Evolutionary conservation across 2,329 filamentous ascomycete genomes (phyloP).

Genomic region (Pseudodiploospora longispora): DNA sequence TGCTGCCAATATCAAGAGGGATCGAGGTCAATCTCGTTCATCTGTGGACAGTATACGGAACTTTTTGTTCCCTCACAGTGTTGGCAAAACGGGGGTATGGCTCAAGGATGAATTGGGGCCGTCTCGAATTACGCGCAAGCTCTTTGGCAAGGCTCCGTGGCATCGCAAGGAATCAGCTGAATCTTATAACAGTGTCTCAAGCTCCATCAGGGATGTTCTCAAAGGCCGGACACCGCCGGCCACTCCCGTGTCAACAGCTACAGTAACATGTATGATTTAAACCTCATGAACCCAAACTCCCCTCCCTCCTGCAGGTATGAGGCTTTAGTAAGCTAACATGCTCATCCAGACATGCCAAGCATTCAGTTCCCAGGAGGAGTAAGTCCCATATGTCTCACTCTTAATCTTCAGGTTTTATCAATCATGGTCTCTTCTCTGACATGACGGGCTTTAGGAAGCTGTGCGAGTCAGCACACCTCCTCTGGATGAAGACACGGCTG

Average conservation of each 20-base stretch:
- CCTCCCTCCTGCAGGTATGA: not conserved
- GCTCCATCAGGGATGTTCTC: constrained; percentile 33
- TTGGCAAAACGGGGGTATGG: constrained; percentile 17
- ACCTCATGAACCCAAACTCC: too few relatives aligned
- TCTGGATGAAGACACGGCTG: constrained; percentile 29
- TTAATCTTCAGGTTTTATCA: not conserved
- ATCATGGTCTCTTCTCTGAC: not conserved
- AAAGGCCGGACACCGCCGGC: constrained; percentile 26
- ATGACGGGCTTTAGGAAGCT: constrained; percentile 33
- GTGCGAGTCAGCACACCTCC: constrained; percentile 40
- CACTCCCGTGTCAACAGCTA: constrained; percentile 17
- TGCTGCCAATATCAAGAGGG: not conserved
- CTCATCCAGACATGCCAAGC: not conserved
- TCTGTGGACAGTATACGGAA: constrained; percentile 10
- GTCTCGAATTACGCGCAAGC: constrained; percentile 22
- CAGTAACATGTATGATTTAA: constrained; percentile 6
- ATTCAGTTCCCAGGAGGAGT: constrained; percentile 28
- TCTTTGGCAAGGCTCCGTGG: constrained; percentile 35
- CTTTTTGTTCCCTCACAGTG: constrained; percentile 11
- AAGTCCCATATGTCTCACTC: constrained; percentile 5
- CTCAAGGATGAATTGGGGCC: constrained; percentile 24
- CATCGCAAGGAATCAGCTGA: constrained; percentile 29
- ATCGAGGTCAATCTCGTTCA: not conserved
- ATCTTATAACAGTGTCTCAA: constrained; percentile 31
- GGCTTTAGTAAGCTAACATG: not conserved